Evolutionary conservation across 106 monocot genomes (phyloP).

Genomic region (Triglochin maritima): DNA sequence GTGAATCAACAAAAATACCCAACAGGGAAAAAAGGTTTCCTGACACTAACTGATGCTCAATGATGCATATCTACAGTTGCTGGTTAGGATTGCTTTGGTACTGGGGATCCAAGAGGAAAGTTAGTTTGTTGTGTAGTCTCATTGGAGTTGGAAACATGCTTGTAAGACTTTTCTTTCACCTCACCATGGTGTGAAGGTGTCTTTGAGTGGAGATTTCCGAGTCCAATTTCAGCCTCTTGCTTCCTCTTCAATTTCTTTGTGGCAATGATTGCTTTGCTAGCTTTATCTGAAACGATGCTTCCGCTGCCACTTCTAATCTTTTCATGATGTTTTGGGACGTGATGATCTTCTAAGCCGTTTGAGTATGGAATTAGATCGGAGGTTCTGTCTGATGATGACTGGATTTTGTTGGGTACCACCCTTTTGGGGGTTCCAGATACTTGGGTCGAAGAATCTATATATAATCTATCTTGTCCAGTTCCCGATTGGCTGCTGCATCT

Average conservation of each 20-base stretch:
- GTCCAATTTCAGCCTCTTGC: slow-evolving; percentile 35
- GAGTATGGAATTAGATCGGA: slow-evolving; percentile 12
- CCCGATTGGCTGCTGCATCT: slow-evolving; percentile 15
- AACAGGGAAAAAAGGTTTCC: neutral
- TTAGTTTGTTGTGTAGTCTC: neutral
- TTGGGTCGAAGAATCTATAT: slow-evolving; percentile 8
- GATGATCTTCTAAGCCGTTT: slow-evolving; percentile 21
- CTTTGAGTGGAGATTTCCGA: slow-evolving; percentile 25
- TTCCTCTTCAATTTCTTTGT: slow-evolving; percentile 66
- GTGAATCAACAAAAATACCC: neutral
- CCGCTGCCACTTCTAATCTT: slow-evolving; percentile 6
- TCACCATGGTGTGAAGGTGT: slow-evolving; percentile 7
- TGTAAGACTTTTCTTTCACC: slow-evolving; percentile 25
- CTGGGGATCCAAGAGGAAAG: neutral
- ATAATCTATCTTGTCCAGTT: slow-evolving; percentile 19
- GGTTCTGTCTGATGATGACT: slow-evolving; percentile 15
- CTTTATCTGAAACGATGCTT: slow-evolving; percentile 11
- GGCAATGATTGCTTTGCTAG: slow-evolving; percentile 5
- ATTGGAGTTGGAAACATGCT: slow-evolving; percentile 1
- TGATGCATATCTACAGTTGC: slow-evolving; percentile 6
- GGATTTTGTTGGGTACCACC: slow-evolving; percentile 5
- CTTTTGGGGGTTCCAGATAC: slow-evolving; percentile 15
- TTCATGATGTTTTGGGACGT: slow-evolving; percentile 21
- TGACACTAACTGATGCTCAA: neutral
- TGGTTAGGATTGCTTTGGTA: slow-evolving; percentile 3